These are phyloP conservation scores for Diaporthe humulicola DNA, from an alignment of 2,329 filamentous ascomycete species.

Conservation along the genomic window DNA sequence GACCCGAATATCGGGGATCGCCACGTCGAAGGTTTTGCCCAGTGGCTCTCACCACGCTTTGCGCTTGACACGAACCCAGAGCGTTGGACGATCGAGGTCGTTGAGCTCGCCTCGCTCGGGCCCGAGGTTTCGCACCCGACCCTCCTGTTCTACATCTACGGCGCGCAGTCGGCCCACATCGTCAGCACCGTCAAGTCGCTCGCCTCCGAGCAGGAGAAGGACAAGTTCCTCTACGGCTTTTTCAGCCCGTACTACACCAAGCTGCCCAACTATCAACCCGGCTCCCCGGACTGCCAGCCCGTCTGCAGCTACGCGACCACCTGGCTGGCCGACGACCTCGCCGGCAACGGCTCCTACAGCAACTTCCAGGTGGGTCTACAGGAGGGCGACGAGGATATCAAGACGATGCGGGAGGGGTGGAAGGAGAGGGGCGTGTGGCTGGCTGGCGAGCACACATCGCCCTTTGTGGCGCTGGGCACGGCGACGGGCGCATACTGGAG, in stretches of 20 bases:
- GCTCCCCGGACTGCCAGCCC: constrained; percentile 71
- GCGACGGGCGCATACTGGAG: constrained; percentile 94
- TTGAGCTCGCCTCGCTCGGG: constrained; percentile 79
- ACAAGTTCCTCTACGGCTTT: constrained; percentile 71
- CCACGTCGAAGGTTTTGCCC: constrained; percentile 75
- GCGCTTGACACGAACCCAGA: constrained; percentile 70
- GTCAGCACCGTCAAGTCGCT: constrained; percentile 54
- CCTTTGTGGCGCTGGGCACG: constrained; percentile 90
- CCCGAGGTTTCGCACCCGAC: constrained; percentile 76
- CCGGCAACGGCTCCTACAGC: constrained; percentile 85
- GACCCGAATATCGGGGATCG: constrained; percentile 52
- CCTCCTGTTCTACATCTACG: constrained; percentile 85
- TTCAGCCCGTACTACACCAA: constrained; percentile 84
- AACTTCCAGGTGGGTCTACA: constrained; percentile 86
- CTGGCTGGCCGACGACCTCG: constrained; percentile 84
- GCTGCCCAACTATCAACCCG: constrained; percentile 75
- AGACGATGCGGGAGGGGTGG: constrained; percentile 71
- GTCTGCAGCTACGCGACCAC: constrained; percentile 75
- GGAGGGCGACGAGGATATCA: constrained; percentile 79
- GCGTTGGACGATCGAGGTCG: constrained; percentile 80
- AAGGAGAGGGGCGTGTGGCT: constrained; percentile 83
- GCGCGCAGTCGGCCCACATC: constrained; percentile 67
- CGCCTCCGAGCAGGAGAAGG: constrained; percentile 59
- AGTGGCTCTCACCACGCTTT: constrained; percentile 82
- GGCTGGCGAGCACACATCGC: constrained; percentile 90